Base-by-base conservation (phyloP, 768 basidiomycete species). In the Chalciporus sphaerocephalus region DNA sequence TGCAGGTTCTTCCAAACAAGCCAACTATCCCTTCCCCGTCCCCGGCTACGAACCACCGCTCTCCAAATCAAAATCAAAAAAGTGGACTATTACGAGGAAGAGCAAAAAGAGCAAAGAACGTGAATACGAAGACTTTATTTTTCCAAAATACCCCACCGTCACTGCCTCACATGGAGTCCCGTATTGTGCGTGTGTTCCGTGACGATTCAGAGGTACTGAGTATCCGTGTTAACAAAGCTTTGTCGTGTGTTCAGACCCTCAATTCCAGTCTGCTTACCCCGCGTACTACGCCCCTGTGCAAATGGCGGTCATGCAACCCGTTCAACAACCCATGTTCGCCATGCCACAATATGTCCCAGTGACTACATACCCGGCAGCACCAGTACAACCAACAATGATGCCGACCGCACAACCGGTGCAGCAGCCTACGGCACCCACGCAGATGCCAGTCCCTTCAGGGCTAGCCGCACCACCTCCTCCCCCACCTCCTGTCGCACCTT, bases 301-400 rank as follows among this genome's bases (percentile, higher is more conserved):
- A 40, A 53, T 64, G 53, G 46, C 48, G 5, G 33, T 60, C 34
- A 11, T 55, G 15, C 60, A 54, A 16, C 61, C 61, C 12, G 24
- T 54, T 4, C 63, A 66, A n/a, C 63, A 66, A 24, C 64, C 62
- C 9, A 5, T 65, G 18, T 33, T 54, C 4, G 32, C 60, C 21
- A 59, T 64, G 59, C 59, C 61, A 6, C 61, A 64, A 3, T 66
- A 64, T 16, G 15, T 58, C 12, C 64, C 62, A 10, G 52, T 66
- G 38, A 46, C 52, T n/a, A n/a, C 48, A 18, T 59, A 55, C 41
- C 62, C 39, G 38, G 48, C 42, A 24, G 37, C 38, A 8, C 46
- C 51, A 20, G 36, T 42, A 20, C 61, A 53, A 30, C 48, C 52
- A 2, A 30, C 57, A 10, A 8, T 57, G 20, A 15, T 34, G 22